Conservation (phyloP, 2,329 filamentous ascomycete genomes). For the Colletotrichum tanaceti region DNA sequence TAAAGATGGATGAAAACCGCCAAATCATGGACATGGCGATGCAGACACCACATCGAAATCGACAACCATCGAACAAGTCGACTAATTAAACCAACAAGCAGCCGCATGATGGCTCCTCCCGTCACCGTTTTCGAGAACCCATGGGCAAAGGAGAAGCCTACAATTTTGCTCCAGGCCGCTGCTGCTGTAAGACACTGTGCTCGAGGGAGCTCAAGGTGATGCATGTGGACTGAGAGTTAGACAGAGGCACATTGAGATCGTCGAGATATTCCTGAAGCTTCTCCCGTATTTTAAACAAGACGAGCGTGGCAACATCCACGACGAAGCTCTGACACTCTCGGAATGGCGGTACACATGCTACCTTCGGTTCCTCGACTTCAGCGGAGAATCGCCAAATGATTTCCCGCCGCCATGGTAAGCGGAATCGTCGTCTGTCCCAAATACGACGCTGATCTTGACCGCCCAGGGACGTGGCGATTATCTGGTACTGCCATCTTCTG, state of each 20-base stretch:
- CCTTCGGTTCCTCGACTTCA: constrained; percentile 37
- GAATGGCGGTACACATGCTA: constrained; percentile 43
- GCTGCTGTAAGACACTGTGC: constrained; percentile 7
- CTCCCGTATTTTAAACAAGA: constrained; percentile 36
- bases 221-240: neutral
- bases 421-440: rapidly evolving
- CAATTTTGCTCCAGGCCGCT: constrained; percentile 8
- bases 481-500: constrained; percentile 43
- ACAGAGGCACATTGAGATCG: constrained; percentile 37
- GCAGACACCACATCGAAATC: neutral
- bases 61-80: neutral
- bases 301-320: constrained; percentile 19
- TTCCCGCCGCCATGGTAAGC: constrained; percentile 41
- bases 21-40: no score
- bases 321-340: constrained; percentile 38
- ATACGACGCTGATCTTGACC: neutral
- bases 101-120: neutral
- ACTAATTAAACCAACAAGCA: no score
- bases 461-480: constrained; percentile 41
- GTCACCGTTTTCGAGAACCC: constrained; percentile 25
- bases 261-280: constrained; percentile 39
- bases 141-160: constrained; percentile 17
- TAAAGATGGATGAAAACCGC: neutral
- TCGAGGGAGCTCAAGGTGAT: no score
- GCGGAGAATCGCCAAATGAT: constrained; percentile 33